A percentile compares a stretch with the other conserved stretches of the same genome.
Conservation (phyloP, 1,284 basidiomycete genomes). For the Schizophyllum amplum region DNA sequence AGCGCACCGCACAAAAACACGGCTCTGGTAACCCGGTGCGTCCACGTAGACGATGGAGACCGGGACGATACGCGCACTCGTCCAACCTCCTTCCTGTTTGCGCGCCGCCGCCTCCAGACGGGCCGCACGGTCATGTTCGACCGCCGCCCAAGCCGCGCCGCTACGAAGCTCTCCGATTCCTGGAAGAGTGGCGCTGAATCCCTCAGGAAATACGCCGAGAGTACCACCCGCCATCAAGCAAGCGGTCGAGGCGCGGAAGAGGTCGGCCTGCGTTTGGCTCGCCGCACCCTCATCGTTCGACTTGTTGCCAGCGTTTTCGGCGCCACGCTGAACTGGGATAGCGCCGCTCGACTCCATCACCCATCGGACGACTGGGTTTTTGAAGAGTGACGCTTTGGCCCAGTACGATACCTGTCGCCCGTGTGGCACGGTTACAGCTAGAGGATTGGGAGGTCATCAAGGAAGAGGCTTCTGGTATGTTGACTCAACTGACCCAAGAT, state of each 20-base stretch:
- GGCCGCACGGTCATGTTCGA: constrained; percentile 33
- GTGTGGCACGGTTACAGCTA: constrained; percentile 49
- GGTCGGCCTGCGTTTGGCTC: constrained; percentile 4
- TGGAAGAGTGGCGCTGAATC: constrained; percentile 57
- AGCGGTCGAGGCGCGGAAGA: constrained; percentile 19
- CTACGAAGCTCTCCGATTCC: constrained; percentile 64
- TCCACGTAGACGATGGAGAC: constrained; percentile 70
- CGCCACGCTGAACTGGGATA: constrained; percentile 65
- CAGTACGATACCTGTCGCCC: constrained; percentile 67
- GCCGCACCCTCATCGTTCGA: constrained; percentile 9
- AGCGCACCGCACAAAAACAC: constrained; percentile 21
- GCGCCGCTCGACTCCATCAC: constrained; percentile 64
- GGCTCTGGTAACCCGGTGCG: constrained; percentile 61
- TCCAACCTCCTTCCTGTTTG: constrained; percentile 12
- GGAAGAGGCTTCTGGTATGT: background rate
- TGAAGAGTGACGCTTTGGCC: constrained; percentile 62
- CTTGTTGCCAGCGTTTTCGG: constrained; percentile 11
- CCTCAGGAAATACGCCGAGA: constrained; percentile 75
- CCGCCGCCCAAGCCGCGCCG: constrained; percentile 70
- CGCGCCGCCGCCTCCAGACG: constrained; percentile 29
- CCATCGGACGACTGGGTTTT: constrained; percentile 43
- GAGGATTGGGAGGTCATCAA: background rate
- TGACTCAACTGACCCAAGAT: constrained; percentile 27
- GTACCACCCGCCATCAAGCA: constrained; percentile 20
- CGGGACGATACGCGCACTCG: constrained; percentile 40